Evolutionary conservation across 148 eudicot genomes (phyloP), one percentile per base, ranked within the genome.

Genomic region (Persicaria maculosa): DNA sequence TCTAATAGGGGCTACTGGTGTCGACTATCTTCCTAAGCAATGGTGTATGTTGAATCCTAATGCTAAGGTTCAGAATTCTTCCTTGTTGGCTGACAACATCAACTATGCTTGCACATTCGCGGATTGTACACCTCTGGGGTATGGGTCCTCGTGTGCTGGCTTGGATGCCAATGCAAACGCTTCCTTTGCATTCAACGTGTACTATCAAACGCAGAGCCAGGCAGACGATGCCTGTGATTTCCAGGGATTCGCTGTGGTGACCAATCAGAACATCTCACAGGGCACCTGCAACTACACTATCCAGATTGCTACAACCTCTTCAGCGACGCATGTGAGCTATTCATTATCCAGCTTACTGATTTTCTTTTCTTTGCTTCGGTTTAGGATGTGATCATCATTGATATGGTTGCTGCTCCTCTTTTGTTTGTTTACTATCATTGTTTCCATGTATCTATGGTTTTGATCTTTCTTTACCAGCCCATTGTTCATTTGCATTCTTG

Each of bases 41-140:
- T 94, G 98, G 98, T 94, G 97, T 75, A 74, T 40, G 64, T 76
- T 94, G 31, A 84, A 86, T 55, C 79, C 92, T 9, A 81, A 85
- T 58, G 96, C 96, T 5, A 86, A 65, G 72, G 20, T 44, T 45
- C n/a, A 22, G 25, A 87, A 91, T 75, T 44, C 82, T 45, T 85
- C 83, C 79, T 88, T 80, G 78, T 86, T 93, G 3, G 88, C 77
- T 7, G 88, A 86, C 0, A 88, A 83, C 44, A 72, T 94, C 4
- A 74, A 85, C 47, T 92, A 62, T 50, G 98, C 98, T 16, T 94
- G 98, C 75, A 68, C 84, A 0, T 72, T 64, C 58, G 83, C 90
- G 2, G 98, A 94, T 71, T 94, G 98, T 58, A 91, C 98, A 0
- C 74, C 97, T 5, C 96, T 94, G 16, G 91, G 90, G 7, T 88